phyloP scores from a whole-genome alignment of 2,329 filamentous ascomycete genomes.

The Lachnellula arida region DNA sequence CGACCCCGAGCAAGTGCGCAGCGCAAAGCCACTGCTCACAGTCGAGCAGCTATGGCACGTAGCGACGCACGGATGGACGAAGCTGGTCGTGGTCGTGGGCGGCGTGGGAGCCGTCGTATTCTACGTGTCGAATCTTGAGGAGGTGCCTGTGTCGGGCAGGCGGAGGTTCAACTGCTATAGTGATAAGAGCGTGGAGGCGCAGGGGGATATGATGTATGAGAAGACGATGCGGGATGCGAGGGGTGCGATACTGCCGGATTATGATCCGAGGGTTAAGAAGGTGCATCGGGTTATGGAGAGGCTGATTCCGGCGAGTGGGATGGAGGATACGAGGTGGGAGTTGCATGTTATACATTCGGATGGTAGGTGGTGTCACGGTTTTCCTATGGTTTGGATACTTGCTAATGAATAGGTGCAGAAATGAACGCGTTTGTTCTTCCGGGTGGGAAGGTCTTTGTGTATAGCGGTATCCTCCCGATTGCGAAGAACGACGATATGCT shows the following conservation, averaged over 20 bases:
- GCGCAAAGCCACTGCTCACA: conserved; percentile 37
- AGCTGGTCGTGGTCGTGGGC: conserved; percentile 38
- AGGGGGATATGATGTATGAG: conserved; percentile 51
- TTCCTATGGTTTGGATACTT: background rate
- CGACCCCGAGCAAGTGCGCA: conserved; percentile 16
- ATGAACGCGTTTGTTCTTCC: conserved; percentile 76
- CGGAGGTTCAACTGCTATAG: conserved; percentile 67
- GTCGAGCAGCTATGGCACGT: conserved; percentile 31
- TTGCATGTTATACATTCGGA: conserved; percentile 68
- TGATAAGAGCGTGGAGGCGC: conserved; percentile 48
- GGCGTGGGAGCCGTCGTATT: conserved; percentile 43
- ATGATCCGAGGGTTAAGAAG: conserved; percentile 50
- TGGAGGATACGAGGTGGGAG: conserved; percentile 60
- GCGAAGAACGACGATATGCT: conserved; percentile 64
- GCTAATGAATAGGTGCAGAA: conserved; percentile 13
- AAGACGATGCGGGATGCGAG: conserved; percentile 51
- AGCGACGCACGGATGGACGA: conserved; percentile 33
- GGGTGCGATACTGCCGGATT: conserved; percentile 49
- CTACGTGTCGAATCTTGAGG: conserved; percentile 66
- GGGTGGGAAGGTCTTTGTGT: conserved; percentile 76
- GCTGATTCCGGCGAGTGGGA: conserved; percentile 62
- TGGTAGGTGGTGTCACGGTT: conserved; percentile 31
- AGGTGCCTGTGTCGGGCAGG: conserved; percentile 67
- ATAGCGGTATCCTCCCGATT: conserved; percentile 65
- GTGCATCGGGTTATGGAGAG: conserved; percentile 62